Evolutionary conservation across 371 early-diverging fungal species (phyloP), one percentile per base, ranked within the genome.

Genomic region (Aphelidium insulamus): DNA sequence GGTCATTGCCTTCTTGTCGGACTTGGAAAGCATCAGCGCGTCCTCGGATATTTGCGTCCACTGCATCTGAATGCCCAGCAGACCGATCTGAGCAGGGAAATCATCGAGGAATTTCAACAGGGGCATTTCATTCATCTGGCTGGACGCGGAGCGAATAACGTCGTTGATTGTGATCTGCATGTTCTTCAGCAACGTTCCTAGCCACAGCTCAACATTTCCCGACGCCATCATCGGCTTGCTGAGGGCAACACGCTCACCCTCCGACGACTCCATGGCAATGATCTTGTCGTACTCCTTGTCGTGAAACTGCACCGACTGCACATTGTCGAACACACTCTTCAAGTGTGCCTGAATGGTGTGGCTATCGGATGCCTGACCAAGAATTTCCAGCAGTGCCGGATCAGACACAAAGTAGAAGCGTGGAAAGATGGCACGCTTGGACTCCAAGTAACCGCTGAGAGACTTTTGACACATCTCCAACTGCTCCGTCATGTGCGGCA

Each of bases 331-430:
- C 2, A 68, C 66, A 29, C 50, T 52, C 33, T 59, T 63, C 24
- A 68, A 42, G 36, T 68, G 68, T 1, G 62, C 59, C 34, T 66
- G 66, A 28, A 68, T 68, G 11, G 68, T 68, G 45, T 68, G 68
- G 12, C 66, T 61, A 49, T 68, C 68, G 23, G 54, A 53, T 0
- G 68, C 68, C 32, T 68, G 68, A 2, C 68, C 68, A 4, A 68
- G 45, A 32, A 68, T 62, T 49, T 68, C 68, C 0, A 68, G 49
- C 29, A 68, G 43, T 3, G 68, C 62, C 7, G 68, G 68, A 38
- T 68, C 68, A 7, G 66, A 66, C 0, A 68, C 68, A 37, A 68
- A 68, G 46, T 51, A 68, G 49, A 68, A 68, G n/a, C 68, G 54
- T 4, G 68, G 68, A 46, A 68, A 68, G 17, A 68, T 54, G 27